Evolutionary conservation across 768 basidiomycete genomes (phyloP), one percentile per base, ranked within the genome.

Genomic region (Termitomyces heimii): DNA sequence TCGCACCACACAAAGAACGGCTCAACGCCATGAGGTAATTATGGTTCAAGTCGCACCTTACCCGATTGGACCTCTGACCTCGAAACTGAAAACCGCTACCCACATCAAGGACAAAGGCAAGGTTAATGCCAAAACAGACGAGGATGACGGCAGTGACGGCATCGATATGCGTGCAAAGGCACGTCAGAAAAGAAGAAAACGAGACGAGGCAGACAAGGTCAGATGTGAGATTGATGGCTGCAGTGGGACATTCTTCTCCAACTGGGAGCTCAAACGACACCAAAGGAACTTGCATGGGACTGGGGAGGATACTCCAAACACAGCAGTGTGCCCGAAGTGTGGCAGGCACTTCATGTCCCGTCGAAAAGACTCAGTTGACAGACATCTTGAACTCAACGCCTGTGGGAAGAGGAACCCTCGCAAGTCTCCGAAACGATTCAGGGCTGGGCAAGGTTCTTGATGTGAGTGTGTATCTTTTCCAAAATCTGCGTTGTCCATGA

Each of bases 191-290:
- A 57, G 45, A n/a, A 56, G 22, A 29, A 52, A 52, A 29, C 49
- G 56, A 7, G 26, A 46, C 7, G 56, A 51, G 28, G 50, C 39
- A 7, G 56, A 49, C 12, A 52, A 52, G 37, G 51, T 52, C 18
- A 39, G 12, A 5, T 52, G 51, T n/a, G 37, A 52, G 4, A 52
- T 52, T n/a, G 37, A 52, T 13, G 55, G 55, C 49, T 57, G 56
- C 34, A 32, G 28, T 26, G 34, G 48, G 13, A 44, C 49, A 7
- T 57, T 57, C 52, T 57, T 57, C n/a, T 57, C 56, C 6, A 57
- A 57, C 42, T 57, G 56, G 56, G 56, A 57, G 26, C 56, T 51
- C 24, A 43, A 43, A 29, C 56, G 56, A n/a, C 54, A 55, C 49
- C 39, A 34, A 26, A 51, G 34, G 42, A 51, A 44, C 14, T 6